These are phyloP conservation scores for Beauveria bassiana DNA, from an alignment of 2,329 filamentous ascomycete species.

Conservation along the genomic window DNA sequence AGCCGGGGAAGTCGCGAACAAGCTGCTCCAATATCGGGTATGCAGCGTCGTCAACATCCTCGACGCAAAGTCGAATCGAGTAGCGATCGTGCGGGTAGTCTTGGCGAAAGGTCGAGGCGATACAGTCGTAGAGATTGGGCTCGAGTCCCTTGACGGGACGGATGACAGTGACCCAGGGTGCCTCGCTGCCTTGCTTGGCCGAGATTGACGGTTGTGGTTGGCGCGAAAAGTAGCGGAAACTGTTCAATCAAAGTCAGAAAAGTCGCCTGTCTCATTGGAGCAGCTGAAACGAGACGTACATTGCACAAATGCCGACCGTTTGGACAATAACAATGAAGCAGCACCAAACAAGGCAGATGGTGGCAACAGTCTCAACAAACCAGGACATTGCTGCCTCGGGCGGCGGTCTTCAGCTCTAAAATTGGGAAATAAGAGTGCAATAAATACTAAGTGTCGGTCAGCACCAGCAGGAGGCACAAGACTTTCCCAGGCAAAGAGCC, in stretches of 20 bases:
- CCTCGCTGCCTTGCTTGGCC: conserved; percentile 38
- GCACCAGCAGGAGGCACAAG: not conserved
- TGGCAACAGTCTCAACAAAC: conserved; percentile 33
- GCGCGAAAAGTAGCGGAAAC: conserved; percentile 47
- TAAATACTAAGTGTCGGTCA: not conserved
- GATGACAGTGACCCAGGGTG: conserved; percentile 83
- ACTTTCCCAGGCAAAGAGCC: not conserved
- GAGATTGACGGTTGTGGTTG: conserved; percentile 43
- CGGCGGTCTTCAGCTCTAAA: not conserved
- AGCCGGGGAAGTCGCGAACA: conserved; percentile 61
- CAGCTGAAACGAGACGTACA: conserved; percentile 33
- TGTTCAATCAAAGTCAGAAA: conserved; percentile 13
- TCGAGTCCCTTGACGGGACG: conserved; percentile 91
- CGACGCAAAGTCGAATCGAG: conserved; percentile 75
- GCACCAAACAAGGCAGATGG: conserved; percentile 45
- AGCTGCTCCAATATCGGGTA: conserved; percentile 66
- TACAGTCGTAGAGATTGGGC: conserved; percentile 82
- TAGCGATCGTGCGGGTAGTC: conserved; percentile 70
- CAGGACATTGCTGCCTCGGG: conserved; percentile 19
- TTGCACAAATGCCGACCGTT: conserved; percentile 45
- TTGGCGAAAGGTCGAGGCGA: conserved; percentile 78
- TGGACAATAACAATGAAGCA: conserved; percentile 45
- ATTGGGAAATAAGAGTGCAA: not conserved
- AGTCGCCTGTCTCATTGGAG: not conserved
- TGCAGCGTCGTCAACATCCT: conserved; percentile 66